Base-by-base conservation (phyloP, 345 rosid genomes). In the Eucalyptus lansdowneana region DNA sequence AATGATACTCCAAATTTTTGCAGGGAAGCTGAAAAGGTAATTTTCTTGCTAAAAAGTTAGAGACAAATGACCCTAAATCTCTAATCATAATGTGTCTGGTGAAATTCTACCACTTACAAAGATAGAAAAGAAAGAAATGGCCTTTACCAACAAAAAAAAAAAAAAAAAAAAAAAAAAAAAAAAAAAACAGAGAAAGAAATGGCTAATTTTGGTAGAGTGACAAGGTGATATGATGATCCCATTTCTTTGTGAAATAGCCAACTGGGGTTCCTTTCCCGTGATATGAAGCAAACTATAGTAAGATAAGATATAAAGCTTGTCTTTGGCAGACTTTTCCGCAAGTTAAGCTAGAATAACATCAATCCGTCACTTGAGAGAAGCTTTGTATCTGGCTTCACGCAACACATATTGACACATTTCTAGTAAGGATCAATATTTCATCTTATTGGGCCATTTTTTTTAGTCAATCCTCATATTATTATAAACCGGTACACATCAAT, bases 371-470 rank as follows among this genome's bases (percentile, higher is more conserved):
- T 11, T 58, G 69, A 60, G 69, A 60, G 31, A 60, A 27, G 34
- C 1, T 62, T 62, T 62, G 31, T 27, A 62, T 62, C 3, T 0
- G 5, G 3, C 16, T 27, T n/a, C 4, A 62, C 1, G 1, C 3
- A 62, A 62, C 69, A 29, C 17, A 27, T 62, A 27, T 12, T 27
- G 9, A 27, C 16, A 27, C 34, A 6, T 62, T 27, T 13, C 4
- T 1, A 13, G 4, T 25, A 62, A 62, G 34, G n/a, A 27, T 34
- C 34, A 13, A 62, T 60, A 27, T 27, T 27, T 27, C 6, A 60
- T 60, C 67, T 6, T 0, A 6, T 29, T 11, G 8, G 69, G 69
- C 31, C 69, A 27, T 62, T 16, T 1, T 29, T 6, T 62, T 27
- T 6, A 62, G 31, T 29, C 69, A 62, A 62, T 14, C 5, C 34